phyloP scores from a whole-genome alignment of 495 filamentous ascomycete genomes.

The Aspergillus sclerotioniger region DNA sequence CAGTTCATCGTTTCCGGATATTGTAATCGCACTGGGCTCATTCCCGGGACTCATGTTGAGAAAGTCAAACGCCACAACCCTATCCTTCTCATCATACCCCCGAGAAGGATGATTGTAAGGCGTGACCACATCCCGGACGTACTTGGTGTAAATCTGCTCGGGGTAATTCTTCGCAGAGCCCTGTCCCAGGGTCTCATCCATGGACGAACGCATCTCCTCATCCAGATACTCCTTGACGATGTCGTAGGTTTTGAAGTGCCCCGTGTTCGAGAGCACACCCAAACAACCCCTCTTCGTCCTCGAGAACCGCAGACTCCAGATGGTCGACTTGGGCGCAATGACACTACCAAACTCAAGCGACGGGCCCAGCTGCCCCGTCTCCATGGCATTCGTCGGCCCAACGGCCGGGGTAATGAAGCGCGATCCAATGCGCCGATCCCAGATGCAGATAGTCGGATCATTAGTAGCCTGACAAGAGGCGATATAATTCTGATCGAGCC shows the following conservation, averaged over 20 bases:
- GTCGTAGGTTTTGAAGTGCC: constrained; percentile 72
- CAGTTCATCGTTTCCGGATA: constrained; percentile 66
- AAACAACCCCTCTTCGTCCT: constrained; percentile 70
- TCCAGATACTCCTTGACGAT: constrained; percentile 59
- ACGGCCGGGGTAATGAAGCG: constrained; percentile 43
- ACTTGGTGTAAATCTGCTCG: constrained; percentile 47
- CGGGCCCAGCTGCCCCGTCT: constrained; percentile 39
- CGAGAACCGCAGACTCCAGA: constrained; percentile 80
- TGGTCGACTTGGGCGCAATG: constrained; percentile 56
- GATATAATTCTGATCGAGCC: constrained; percentile 89
- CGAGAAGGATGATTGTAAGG: constrained; percentile 44
- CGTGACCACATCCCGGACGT: constrained; percentile 45
- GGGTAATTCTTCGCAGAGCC: constrained; percentile 41
- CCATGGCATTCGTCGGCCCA: constrained; percentile 33
- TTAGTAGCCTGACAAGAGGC: constrained; percentile 74
- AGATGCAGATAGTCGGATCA: constrained; percentile 73
- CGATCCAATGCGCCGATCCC: constrained; percentile 75
- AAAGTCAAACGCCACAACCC: constrained; percentile 86
- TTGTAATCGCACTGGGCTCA: constrained; percentile 63
- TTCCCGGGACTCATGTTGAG: constrained; percentile 60
- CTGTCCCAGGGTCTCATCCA: constrained; percentile 41
- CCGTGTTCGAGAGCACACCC: constrained; percentile 72
- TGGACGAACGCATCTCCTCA: constrained; percentile 40
- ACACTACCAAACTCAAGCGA: constrained; percentile 68
- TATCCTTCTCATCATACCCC: constrained; percentile 52